phyloP scores from a whole-genome alignment of 169 alveolate species.

The Plasmodium reichenowi region DNA sequence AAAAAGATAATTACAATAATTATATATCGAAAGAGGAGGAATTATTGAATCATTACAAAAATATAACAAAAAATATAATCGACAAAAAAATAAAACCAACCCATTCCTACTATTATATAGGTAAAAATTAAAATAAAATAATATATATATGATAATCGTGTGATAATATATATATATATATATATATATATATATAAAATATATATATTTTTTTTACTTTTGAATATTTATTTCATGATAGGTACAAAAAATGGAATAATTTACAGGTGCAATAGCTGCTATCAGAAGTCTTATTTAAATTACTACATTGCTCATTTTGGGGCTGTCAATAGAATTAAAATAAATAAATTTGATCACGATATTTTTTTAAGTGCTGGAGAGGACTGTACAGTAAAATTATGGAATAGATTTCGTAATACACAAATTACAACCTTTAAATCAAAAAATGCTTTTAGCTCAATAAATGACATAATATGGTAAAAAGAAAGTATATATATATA shows the following conservation, averaged over 20 bases:
- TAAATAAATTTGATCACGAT: slow-evolving; percentile 68
- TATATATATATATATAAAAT: background rate
- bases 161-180: background rate
- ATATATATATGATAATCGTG: background rate
- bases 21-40: slow-evolving; percentile 54
- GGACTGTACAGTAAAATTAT: slow-evolving; percentile 59
- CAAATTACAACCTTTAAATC: slow-evolving; percentile 75
- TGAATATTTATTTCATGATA: background rate
- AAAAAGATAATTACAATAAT: slow-evolving; percentile 5
- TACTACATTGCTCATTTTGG: slow-evolving; percentile 71
- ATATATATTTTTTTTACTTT: background rate
- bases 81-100: slow-evolving; percentile 67
- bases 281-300: slow-evolving; percentile 65
- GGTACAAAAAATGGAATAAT: slow-evolving; percentile 75
- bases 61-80: slow-evolving; percentile 58
- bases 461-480: slow-evolving; percentile 73
- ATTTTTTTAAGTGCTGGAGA: slow-evolving; percentile 77
- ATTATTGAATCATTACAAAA: slow-evolving; percentile 53
- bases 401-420: slow-evolving; percentile 54
- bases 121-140: background rate
- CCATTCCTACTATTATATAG: slow-evolving; percentile 69
- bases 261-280: slow-evolving; percentile 76
- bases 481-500: background rate
- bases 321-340: slow-evolving; percentile 61
- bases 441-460: slow-evolving; percentile 58